A percentile compares a stretch with the other conserved stretches of the same genome.
Evolutionary conservation across 1,284 basidiomycete species (phyloP).

Genomic region (Retiboletus fuscus): DNA sequence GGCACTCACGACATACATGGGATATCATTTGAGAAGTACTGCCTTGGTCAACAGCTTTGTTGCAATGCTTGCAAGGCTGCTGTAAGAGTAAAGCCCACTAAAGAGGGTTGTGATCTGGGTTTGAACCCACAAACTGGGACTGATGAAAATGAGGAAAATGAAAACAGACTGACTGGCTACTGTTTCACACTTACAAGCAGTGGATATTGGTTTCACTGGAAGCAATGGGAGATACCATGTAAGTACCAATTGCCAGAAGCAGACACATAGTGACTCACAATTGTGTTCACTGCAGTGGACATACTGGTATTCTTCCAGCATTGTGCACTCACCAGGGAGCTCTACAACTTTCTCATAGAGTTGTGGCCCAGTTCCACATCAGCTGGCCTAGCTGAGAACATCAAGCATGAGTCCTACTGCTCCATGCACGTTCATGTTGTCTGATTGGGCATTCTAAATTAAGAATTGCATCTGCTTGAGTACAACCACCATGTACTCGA

Average conservation of each 20-base stretch:
- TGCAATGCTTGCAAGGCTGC: neutral
- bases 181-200: neutral
- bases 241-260: neutral
- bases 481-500: neutral
- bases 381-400: neutral
- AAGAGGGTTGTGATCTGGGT: neutral
- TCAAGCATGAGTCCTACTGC: neutral
- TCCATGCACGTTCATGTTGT: neutral
- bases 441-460: neutral
- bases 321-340: neutral
- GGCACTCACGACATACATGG: neutral
- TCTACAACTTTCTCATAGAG: neutral
- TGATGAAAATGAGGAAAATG: neutral
- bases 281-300: neutral
- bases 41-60: neutral
- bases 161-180: neutral
- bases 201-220: neutral
- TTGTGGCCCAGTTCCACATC: neutral
- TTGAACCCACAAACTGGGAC: too few relatives aligned
- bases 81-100: neutral
- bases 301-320: neutral
- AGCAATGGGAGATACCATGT: conserved; percentile 1
- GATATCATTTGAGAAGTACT: neutral
- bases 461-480: neutral
- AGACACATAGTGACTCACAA: neutral